A percentile compares a stretch with the other conserved stretches of the same genome.
These are phyloP conservation scores for Cudoniella acicularis DNA, from an alignment of 495 filamentous ascomycete species.

Conservation along the genomic window DNA sequence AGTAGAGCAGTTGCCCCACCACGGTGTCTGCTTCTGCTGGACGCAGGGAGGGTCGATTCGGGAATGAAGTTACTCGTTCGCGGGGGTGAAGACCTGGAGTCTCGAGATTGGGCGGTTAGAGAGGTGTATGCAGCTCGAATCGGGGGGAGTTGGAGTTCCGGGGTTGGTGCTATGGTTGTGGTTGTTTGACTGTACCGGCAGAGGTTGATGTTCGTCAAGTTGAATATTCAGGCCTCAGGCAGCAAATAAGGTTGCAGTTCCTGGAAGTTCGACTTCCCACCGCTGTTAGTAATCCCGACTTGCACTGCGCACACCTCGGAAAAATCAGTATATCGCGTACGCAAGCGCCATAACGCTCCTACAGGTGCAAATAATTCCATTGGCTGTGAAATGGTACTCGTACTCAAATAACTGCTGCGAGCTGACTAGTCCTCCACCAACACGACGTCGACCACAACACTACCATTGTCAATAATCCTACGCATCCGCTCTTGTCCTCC, in stretches of 20 bases:
- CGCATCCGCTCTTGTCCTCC: not conserved
- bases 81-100: not conserved
- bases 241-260: not conserved
- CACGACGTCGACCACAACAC: not conserved
- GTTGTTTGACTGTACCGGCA: not conserved
- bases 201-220: not conserved
- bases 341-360: not conserved
- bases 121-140: not conserved
- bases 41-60: not conserved
- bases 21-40: constrained; percentile 19
- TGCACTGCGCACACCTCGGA: not conserved
- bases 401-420: too few species aligned
- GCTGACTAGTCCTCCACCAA: too few species aligned
- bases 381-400: too few species aligned
- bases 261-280: not conserved
- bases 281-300: not conserved
- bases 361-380: too few species aligned
- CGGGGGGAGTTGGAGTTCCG: not conserved
- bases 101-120: not conserved
- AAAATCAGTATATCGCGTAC: not conserved
- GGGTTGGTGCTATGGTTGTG: not conserved
- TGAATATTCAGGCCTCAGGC: constrained; percentile 4
- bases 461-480: not conserved
- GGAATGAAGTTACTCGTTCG: not conserved
- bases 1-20: constrained; percentile 24